These are phyloP conservation scores for Nigrospora osmanthi DNA, from an alignment of 2,329 filamentous ascomycete genomes.

Conservation along the genomic window DNA sequence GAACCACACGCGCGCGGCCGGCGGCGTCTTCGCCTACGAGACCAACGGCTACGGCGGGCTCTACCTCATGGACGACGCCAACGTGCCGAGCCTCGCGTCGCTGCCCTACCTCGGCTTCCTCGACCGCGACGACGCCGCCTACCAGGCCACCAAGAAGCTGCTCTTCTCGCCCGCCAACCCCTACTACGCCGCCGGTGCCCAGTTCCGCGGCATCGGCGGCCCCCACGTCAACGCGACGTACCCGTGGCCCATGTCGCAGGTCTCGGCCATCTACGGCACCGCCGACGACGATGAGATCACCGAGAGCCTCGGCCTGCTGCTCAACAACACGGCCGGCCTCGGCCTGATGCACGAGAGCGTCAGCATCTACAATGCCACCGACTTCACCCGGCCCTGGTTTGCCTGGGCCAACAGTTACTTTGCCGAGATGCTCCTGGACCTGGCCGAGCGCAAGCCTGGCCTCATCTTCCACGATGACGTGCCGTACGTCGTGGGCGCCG, in stretches of 20 bases:
- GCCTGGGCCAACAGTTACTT: conserved; percentile 5
- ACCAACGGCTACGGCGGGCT: conserved; percentile 45
- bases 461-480: neutral
- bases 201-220: conserved; percentile 14
- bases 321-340: conserved; percentile 35
- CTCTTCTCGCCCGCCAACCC: conserved; percentile 55
- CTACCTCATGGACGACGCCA: conserved; percentile 40
- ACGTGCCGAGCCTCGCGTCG: conserved; percentile 47
- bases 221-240: conserved; percentile 36
- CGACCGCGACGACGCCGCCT: conserved; percentile 39
- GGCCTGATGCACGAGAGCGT: conserved; percentile 64
- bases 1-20: neutral
- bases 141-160: conserved; percentile 61
- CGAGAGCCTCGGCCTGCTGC: conserved; percentile 31
- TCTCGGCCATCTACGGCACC: conserved; percentile 61
- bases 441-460: conserved; percentile 1
- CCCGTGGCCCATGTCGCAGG: conserved; percentile 66
- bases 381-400: conserved; percentile 47
- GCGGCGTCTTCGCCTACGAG: conserved; percentile 50
- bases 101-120: conserved; percentile 47
- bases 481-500: neutral
- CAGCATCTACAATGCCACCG: conserved; percentile 46
- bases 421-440: conserved; percentile 4
- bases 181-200: conserved; percentile 33
- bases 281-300: conserved; percentile 56